Evolutionary conservation across 2,329 filamentous ascomycete species (phyloP).

Genomic region (Sporothrix brasiliensis): DNA sequence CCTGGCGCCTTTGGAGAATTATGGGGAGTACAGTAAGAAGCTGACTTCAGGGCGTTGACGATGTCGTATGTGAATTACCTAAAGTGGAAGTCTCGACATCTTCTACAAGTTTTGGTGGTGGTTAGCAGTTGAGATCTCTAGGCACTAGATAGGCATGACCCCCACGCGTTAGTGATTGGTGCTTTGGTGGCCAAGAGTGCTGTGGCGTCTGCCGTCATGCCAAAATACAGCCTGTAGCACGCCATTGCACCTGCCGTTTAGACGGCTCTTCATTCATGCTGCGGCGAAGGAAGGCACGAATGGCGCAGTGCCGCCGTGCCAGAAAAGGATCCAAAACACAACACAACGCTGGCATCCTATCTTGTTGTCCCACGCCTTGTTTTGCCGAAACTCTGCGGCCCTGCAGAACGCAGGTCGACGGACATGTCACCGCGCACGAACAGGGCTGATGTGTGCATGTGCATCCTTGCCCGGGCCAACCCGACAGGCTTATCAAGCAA

Average conservation of each 20-base stretch:
- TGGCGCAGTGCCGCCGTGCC: background rate
- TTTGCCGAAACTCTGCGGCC: slow-evolving; percentile 5
- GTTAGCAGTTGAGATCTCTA: background rate
- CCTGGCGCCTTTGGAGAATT: background rate
- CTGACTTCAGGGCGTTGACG: slow-evolving; percentile 8
- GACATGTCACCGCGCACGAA: slow-evolving; percentile 24
- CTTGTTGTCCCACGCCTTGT: background rate
- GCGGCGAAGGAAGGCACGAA: slow-evolving; percentile 1
- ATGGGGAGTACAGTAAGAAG: background rate
- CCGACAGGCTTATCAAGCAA: slow-evolving; percentile 16
- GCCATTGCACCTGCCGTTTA: background rate
- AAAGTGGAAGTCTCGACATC: background rate
- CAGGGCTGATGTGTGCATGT: slow-evolving; percentile 17
- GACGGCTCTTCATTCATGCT: no score
- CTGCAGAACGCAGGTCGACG: slow-evolving; percentile 21
- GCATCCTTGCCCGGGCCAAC: slow-evolving; percentile 16
- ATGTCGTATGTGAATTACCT: background rate
- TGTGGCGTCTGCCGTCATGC: background rate
- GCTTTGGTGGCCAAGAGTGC: no score
- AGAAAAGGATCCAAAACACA: slow-evolving; percentile 2
- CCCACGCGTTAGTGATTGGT: background rate
- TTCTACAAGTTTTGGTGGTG: background rate
- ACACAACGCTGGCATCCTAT: background rate
- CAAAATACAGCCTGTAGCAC: no score
- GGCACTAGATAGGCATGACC: background rate